Base-by-base conservation (phyloP, 1,284 basidiomycete genomes). In the Melampsora americana region DNA sequence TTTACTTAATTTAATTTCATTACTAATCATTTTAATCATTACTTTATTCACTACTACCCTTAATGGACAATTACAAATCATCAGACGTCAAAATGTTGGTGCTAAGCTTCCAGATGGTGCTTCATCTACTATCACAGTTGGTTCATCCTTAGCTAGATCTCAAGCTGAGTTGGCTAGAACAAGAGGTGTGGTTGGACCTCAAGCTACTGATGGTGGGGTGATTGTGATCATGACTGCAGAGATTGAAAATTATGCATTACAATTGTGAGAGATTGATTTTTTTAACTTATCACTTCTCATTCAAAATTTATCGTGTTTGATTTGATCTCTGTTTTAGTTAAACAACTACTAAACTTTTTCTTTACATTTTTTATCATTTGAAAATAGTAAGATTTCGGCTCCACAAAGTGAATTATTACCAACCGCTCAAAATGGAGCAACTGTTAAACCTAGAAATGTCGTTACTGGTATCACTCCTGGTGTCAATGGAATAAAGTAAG, bases 401-500 rank as follows among this genome's bases (percentile, higher is more conserved):
- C 20, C 65, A 14, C n/a, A 23, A 60, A 18, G 28, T 12, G 64
- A 53, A 44, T 59, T 74, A 20, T 50, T 35, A 46, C 32, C 48
- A 30, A 50, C 30, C 18, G 72, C 56, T 32, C 26, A 67, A 46
- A 20, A 32, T 48, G 72, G 64, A 46, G 65, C 64, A 30, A 39
- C 46, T 6, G 61, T 74, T 18, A 53, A 32, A 30, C 64, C 65
- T 12, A 18, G 7, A 28, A 30, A 42, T 2, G 30, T 18, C 39
- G 23, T n/a, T 35, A n/a, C 65, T n/a, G 50, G 46, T 4, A 28
- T 16, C 12, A 30, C 42, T 3, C n/a, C 50, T 11, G 72, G 18
- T 32, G 72, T 35, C 59, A 74, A 74, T 64, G 72, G 72, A 14
- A 61, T 74, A 35, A 60, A 67, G 72, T 74, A n/a, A 44, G 72